phyloP scores from a whole-genome alignment of 257 asterid genomes.

The Handroanthus guayacan region DNA sequence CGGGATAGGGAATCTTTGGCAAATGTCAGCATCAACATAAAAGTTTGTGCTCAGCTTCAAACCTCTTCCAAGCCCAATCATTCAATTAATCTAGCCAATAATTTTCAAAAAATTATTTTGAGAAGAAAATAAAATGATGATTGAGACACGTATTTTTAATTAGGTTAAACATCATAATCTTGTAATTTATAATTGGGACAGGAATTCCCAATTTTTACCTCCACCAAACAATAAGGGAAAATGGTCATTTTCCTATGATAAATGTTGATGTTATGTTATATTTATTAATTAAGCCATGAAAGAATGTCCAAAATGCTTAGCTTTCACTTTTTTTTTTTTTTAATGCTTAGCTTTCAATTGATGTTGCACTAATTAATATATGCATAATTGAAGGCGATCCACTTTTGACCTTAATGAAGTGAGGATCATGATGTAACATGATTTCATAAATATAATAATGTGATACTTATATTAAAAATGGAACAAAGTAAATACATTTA shows the following conservation, averaged over 20 bases:
- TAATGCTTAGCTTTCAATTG: too few relatives aligned
- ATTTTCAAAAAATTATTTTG: not conserved
- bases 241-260: not conserved
- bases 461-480: too few relatives aligned
- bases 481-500: too few relatives aligned
- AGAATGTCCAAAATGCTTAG: too few relatives aligned
- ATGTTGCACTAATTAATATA: not conserved
- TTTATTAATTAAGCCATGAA: not conserved
- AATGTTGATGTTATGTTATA: not conserved
- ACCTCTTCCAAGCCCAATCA: not conserved
- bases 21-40: not conserved
- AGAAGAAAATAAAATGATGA: not conserved
- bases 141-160: not conserved
- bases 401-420: not conserved
- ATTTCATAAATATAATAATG: too few relatives aligned
- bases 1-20: not conserved
- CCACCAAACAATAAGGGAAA: too few relatives aligned
- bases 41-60: not conserved
- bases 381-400: not conserved
- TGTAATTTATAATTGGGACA: not conserved
- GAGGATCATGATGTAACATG: too few relatives aligned
- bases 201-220: too few relatives aligned
- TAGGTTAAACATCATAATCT: not conserved
- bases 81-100: too few relatives aligned
- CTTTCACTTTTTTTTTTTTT: too few relatives aligned